Percentiles rank a stretch among this genome's conserved stretches.
phyloP scores from a whole-genome alignment of 208 protist species.

The Herpetomonas tarakana region DNA sequence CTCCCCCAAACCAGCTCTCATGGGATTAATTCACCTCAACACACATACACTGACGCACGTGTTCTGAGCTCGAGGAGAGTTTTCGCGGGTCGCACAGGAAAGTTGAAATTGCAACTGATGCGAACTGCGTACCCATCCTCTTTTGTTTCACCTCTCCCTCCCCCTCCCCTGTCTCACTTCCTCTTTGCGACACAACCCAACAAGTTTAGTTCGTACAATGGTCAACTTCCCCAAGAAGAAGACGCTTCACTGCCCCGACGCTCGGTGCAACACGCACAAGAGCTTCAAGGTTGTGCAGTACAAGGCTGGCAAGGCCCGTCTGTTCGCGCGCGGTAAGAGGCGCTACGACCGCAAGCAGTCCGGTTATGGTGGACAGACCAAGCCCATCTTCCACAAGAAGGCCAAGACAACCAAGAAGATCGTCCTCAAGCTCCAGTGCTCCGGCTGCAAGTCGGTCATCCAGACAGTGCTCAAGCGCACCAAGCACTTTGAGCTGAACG shows the following conservation, averaged over 20 bases:
- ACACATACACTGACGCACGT: too few species aligned
- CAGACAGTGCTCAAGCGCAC: slow-evolving; percentile 96
- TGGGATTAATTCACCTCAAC: too few species aligned
- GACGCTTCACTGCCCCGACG: slow-evolving; percentile 69
- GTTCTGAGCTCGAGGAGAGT: too few species aligned
- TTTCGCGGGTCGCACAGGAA: too few species aligned
- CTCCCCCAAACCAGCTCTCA: too few species aligned
- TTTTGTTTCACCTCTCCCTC: too few species aligned
- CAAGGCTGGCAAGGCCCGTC: slow-evolving; percentile 98
- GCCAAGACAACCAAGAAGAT: slow-evolving; percentile 99
- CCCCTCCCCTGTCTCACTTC: too few species aligned
- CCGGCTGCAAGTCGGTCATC: slow-evolving; percentile 94
- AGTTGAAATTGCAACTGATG: too few species aligned
- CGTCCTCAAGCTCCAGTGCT: slow-evolving; percentile 98
- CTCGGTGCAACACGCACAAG: slow-evolving; percentile 89
- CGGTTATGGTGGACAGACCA: slow-evolving; percentile 99
- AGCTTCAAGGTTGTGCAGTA: slow-evolving; percentile 98
- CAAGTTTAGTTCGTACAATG: too few species aligned
- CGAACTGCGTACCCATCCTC: too few species aligned
- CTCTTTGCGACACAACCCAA: too few species aligned
- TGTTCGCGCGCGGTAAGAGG: slow-evolving; percentile 98
- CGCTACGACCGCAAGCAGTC: slow-evolving; percentile 99
- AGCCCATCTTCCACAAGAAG: slow-evolving; percentile 99
- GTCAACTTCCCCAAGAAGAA: slow-evolving; percentile 92
- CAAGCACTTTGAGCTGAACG: slow-evolving; percentile 99